These are phyloP conservation scores for Lizanozyma gosingica DNA, from an alignment of 1,139 yeast species.

Conservation along the genomic window DNA sequence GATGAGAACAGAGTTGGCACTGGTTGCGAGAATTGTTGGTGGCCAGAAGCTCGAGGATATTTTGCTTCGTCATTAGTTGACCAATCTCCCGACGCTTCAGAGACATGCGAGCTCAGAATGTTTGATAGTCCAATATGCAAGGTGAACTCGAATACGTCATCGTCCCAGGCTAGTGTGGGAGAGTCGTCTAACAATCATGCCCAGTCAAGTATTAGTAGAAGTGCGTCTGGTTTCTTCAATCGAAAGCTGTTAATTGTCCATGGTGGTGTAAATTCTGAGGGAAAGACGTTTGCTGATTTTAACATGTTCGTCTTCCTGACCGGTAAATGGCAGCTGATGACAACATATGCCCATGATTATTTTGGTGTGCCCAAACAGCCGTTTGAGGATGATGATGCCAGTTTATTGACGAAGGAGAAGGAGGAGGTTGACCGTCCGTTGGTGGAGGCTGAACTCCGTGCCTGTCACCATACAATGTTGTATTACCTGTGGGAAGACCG, in stretches of 20 bases:
- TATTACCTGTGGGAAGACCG: constrained; percentile 27
- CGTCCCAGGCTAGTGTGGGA: not conserved
- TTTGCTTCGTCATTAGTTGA: constrained; percentile 29
- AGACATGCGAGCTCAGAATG: not conserved
- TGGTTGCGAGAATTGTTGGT: constrained; percentile 7
- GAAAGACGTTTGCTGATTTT: constrained; percentile 25
- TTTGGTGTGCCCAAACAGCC: constrained; percentile 20
- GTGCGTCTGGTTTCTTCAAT: constrained; percentile 12
- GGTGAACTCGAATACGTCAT: constrained; percentile 7
- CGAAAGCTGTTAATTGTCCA: constrained; percentile 28
- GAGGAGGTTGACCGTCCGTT: constrained; percentile 20
- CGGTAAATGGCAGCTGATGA: constrained; percentile 25
- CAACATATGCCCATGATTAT: constrained; percentile 31
- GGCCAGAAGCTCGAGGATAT: constrained; percentile 36
- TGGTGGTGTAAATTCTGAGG: constrained; percentile 32
- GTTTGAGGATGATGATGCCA: constrained; percentile 21
- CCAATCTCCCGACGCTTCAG: not conserved
- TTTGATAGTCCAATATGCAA: constrained; percentile 10
- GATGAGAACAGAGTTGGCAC: constrained; percentile 2
- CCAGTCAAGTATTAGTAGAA: constrained; percentile 4
- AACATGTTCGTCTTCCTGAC: constrained; percentile 25
- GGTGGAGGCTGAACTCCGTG: constrained; percentile 33
- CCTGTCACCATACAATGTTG: constrained; percentile 35
- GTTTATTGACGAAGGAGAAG: constrained; percentile 14
- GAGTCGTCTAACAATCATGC: constrained; percentile 4